Evolutionary conservation across 2,329 filamentous ascomycete genomes (phyloP), one percentile per base, ranked within the genome.

Genomic region (Sclerotinia sclerotiorum): DNA sequence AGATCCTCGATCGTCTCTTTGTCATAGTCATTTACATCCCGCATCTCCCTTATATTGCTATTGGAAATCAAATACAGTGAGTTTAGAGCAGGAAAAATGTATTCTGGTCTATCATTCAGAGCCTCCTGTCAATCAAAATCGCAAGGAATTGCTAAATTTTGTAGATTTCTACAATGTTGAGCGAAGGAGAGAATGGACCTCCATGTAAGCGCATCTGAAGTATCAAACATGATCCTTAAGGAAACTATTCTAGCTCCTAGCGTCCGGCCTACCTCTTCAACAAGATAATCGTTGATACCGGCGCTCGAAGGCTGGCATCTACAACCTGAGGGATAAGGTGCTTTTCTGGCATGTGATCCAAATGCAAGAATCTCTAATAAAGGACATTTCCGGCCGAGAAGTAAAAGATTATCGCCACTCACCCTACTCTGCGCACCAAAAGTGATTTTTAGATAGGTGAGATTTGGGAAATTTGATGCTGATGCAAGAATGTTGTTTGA

Each of bases 391-490:
- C 11, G n/a, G 21, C 17, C 60, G 13, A 63, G 60, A 1, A 63
- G 21, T 39, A 63, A 21, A 51, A 63, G 60, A 39, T 51, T 46
- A 35, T 49, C 35, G 6, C 44, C 29, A 35, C 46, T 51, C 1
- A 63, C 24, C 1, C 44, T n/a, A 27, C 13, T 63, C 1, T n/a
- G 21, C 32, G 21, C 21, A 35, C 60, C 21, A 51, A 63, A 51
- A 35, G 19, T 21, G 44, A 63, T 29, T 13, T 49, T 24, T 4
- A 63, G 60, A 21, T 21, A 21, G 7, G 46, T 63, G 7, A 63
- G 60, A 27, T 39, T 21, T 27, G 27, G 13, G 29, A 63, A 63
- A 8, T 63, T 63, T 7, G 60, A 63, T 27, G 60, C 60, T 27
- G 46, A 63, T 63, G 46, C 46, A 29, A 63, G 60, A 10, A 63